A percentile compares a stretch with the other conserved stretches of the same genome.
These are phyloP conservation scores for Adansonia grandidieri DNA, from an alignment of 441 rosid species.

Conservation along the genomic window DNA sequence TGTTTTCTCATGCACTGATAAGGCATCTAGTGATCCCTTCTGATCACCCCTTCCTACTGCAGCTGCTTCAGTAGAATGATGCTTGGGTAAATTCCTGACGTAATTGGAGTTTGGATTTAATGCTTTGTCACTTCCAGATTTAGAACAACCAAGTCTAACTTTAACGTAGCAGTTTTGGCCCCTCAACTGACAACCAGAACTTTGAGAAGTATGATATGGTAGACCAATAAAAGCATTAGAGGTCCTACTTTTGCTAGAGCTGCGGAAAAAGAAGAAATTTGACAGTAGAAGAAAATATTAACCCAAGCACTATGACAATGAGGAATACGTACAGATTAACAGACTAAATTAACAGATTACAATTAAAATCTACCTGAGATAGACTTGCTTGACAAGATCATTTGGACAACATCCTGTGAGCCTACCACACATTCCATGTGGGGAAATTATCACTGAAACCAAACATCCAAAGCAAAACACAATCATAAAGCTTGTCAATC, in stretches of 20 bases:
- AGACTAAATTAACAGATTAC: not conserved
- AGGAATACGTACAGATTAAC: not conserved
- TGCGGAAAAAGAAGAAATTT: slow-evolving; percentile 41
- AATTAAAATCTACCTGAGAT: slow-evolving; percentile 59
- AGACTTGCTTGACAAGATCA: slow-evolving; percentile 97
- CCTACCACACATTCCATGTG: slow-evolving; percentile 96
- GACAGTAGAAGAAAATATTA: slow-evolving; percentile 33
- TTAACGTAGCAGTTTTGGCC: slow-evolving; percentile 80
- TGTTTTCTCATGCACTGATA: slow-evolving; percentile 58
- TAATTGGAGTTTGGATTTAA: slow-evolving; percentile 49
- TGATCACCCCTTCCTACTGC: slow-evolving; percentile 61
- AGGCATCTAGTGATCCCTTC: slow-evolving; percentile 54
- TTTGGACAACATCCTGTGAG: slow-evolving; percentile 92
- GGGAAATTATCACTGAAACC: slow-evolving; percentile 86
- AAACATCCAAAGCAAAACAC: slow-evolving; percentile 31
- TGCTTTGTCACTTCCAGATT: slow-evolving; percentile 53
- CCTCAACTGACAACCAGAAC: slow-evolving; percentile 60
- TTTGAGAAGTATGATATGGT: slow-evolving; percentile 72
- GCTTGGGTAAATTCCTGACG: slow-evolving; percentile 57
- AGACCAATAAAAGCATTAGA: slow-evolving; percentile 69
- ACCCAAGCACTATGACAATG: slow-evolving; percentile 20
- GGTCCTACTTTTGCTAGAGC: slow-evolving; percentile 67
- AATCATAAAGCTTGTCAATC: slow-evolving; percentile 34
- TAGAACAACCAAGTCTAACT: slow-evolving; percentile 84
- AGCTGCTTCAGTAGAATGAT: slow-evolving; percentile 65